phyloP scores from a whole-genome alignment of 148 eudicot species.

The Silene conica region DNA sequence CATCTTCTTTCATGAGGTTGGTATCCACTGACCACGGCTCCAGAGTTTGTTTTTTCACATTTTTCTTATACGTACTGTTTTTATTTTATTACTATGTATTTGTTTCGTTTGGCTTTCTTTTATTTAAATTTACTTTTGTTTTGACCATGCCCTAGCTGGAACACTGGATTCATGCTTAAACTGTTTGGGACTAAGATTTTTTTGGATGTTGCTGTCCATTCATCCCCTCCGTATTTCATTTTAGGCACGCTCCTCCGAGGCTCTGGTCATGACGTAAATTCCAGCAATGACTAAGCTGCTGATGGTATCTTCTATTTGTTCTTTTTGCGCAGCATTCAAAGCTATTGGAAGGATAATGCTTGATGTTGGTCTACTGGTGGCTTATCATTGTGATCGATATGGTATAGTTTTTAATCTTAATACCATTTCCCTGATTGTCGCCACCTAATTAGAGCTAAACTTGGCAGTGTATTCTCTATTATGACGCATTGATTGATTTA shows the following conservation, averaged over 20 bases:
- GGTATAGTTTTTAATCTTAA: conserved; percentile 36
- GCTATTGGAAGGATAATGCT: conserved; percentile 85
- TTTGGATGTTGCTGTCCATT: too few relatives aligned
- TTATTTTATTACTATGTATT: too few relatives aligned
- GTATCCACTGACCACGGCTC: too few relatives aligned
- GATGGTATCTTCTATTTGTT: neutral
- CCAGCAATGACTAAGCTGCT: neutral
- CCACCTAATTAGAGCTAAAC: neutral
- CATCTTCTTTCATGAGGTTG: too few relatives aligned
- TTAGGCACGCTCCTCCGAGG: neutral
- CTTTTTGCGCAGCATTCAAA: conserved; percentile 60
- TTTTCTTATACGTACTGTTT: too few relatives aligned
- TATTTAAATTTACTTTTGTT: neutral
- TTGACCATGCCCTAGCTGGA: neutral
- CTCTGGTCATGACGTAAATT: neutral
- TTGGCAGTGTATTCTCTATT: neutral
- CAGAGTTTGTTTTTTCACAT: too few relatives aligned
- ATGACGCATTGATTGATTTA: neutral
- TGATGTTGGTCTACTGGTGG: conserved; percentile 81
- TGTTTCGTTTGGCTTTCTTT: too few relatives aligned
- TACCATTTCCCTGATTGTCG: neutral
- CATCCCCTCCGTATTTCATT: too few relatives aligned
- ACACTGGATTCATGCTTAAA: too few relatives aligned
- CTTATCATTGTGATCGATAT: conserved; percentile 83
- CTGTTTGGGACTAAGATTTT: too few relatives aligned